A percentile compares a stretch with the other conserved stretches of the same genome.
Evolutionary conservation across 768 basidiomycete genomes (phyloP).

Genomic region (Mycena vitilis): DNA sequence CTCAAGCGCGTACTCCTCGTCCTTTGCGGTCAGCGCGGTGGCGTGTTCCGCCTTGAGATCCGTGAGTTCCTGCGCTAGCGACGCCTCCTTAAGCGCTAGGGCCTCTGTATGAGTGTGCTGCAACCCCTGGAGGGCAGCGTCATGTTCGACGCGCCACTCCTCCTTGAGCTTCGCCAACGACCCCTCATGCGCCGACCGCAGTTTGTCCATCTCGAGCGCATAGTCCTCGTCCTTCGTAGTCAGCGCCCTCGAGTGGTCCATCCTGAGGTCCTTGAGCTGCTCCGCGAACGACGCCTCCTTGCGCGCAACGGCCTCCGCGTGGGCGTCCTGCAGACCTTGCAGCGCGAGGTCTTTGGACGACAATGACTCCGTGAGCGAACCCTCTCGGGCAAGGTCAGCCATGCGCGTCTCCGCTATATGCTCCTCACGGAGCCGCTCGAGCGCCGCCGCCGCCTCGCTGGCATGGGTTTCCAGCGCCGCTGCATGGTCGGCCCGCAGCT

Average conservation of each 20-base stretch:
- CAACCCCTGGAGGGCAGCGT: too few relatives aligned
- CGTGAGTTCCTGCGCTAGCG: too few relatives aligned
- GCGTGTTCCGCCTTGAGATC: too few relatives aligned
- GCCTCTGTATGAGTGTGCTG: too few relatives aligned
- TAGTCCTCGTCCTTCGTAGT: constrained; percentile 73
- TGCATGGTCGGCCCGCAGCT: constrained; percentile 78
- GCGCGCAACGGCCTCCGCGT: constrained; percentile 70
- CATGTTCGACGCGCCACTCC: constrained; percentile 60
- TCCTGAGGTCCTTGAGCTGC: constrained; percentile 73
- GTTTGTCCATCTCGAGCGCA: constrained; percentile 65
- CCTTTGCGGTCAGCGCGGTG: too few relatives aligned
- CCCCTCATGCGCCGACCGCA: constrained; percentile 71
- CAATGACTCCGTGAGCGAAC: constrained; percentile 79
- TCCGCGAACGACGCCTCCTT: constrained; percentile 75
- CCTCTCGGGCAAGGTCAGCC: constrained; percentile 80
- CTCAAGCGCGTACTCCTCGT: constrained; percentile 66
- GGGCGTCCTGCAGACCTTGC: constrained; percentile 77
- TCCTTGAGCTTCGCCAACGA: constrained; percentile 63
- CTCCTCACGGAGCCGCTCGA: constrained; percentile 82
- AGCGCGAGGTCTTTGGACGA: constrained; percentile 72
- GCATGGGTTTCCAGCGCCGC: constrained; percentile 72
- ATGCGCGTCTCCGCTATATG: constrained; percentile 80
- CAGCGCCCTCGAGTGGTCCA: constrained; percentile 67
- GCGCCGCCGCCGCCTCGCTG: constrained; percentile 66
- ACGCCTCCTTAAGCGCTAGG: constrained; percentile 60